Evolutionary conservation across 345 rosid genomes (phyloP).

Genomic region (Combretum micranthum): DNA sequence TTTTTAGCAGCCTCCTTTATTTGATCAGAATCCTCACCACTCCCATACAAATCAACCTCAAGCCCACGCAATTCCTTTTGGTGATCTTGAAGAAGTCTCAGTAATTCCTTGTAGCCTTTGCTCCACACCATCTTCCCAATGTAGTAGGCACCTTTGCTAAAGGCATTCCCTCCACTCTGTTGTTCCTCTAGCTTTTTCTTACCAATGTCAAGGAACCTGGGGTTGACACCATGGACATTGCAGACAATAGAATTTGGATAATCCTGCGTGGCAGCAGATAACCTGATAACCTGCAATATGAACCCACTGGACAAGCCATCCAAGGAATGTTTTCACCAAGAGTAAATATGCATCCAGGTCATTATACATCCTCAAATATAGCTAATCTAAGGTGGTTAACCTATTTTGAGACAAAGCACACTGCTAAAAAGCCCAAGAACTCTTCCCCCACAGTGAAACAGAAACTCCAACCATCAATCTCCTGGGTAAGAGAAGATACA

Average conservation of each 20-base stretch:
- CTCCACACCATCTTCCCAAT: constrained; percentile 98
- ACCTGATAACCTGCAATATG: constrained; percentile 66
- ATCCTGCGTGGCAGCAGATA: constrained; percentile 93
- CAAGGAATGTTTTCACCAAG: not conserved
- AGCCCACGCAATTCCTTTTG: constrained; percentile 62
- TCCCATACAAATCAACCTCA: constrained; percentile 80
- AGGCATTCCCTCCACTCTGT: constrained; percentile 40
- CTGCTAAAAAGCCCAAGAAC: too few relatives aligned
- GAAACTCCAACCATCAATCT: too few relatives aligned
- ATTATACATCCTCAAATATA: too few relatives aligned
- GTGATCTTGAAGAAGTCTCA: constrained; percentile 58
- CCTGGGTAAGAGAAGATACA: too few relatives aligned
- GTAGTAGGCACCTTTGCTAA: constrained; percentile 75
- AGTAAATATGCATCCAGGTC: not conserved
- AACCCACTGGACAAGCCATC: not conserved
- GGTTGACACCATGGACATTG: constrained; percentile 96
- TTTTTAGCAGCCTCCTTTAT: constrained; percentile 56
- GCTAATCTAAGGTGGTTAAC: too few relatives aligned
- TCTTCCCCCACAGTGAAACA: too few relatives aligned
- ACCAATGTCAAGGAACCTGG: constrained; percentile 85
- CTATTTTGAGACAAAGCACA: too few relatives aligned
- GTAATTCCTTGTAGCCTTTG: constrained; percentile 92
- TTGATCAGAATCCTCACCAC: constrained; percentile 78
- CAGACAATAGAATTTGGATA: constrained; percentile 70
- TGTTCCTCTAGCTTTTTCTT: constrained; percentile 50